These are phyloP conservation scores for Volvariella surrecta DNA, from an alignment of 1,284 basidiomycete genomes.

Conservation along the genomic window DNA sequence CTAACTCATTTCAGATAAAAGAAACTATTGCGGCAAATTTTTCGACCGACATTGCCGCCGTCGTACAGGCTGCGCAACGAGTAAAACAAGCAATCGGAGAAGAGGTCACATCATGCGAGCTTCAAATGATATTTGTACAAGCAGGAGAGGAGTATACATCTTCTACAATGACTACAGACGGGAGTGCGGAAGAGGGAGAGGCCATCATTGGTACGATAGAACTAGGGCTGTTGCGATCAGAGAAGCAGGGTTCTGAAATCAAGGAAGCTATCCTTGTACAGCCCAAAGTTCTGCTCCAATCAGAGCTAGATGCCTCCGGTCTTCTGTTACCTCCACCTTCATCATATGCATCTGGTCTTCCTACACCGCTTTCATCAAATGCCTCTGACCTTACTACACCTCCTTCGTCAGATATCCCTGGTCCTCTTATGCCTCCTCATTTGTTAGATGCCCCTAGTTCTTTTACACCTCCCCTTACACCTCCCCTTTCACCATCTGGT, in stretches of 20 bases:
- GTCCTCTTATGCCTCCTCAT: too few relatives aligned
- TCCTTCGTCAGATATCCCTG: too few relatives aligned
- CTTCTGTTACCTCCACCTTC: slow-evolving; percentile 10
- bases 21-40: slow-evolving; percentile 13
- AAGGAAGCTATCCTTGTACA: background rate
- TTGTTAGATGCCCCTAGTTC: too few relatives aligned
- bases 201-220: background rate
- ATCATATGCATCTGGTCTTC: slow-evolving; percentile 7
- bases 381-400: too few relatives aligned
- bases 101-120: slow-evolving; percentile 5
- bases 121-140: background rate
- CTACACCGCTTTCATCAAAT: background rate
- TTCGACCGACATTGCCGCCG: background rate
- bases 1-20: slow-evolving; percentile 8
- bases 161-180: background rate
- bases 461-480: too few relatives aligned
- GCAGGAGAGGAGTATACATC: background rate
- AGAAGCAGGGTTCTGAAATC: background rate
- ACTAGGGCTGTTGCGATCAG: background rate
- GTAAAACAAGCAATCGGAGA: slow-evolving; percentile 14
- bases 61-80: background rate
- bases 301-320: slow-evolving; percentile 14
- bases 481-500: too few relatives aligned
- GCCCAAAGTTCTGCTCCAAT: background rate
- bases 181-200: background rate